A percentile compares a stretch with the other conserved stretches of the same genome.
These are phyloP conservation scores for Trametes cinnabarina DNA, from an alignment of 768 basidiomycete genomes.

Conservation along the genomic window DNA sequence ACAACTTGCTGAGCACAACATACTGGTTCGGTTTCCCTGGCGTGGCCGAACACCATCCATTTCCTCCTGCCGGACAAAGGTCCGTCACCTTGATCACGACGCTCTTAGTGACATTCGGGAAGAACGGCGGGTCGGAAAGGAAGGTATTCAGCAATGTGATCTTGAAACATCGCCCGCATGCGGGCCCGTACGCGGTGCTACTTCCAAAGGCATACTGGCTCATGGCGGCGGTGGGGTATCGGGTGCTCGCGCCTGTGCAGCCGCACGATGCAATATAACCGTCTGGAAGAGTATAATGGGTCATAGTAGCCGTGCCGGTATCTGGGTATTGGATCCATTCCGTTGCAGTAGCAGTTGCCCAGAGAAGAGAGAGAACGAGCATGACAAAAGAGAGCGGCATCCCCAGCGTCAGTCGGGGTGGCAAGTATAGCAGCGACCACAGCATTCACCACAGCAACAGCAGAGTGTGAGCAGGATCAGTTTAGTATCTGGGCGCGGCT, in stretches of 20 bases:
- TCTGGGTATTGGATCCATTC: constrained; percentile 66
- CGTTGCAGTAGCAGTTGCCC: constrained; percentile 20
- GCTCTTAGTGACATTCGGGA: constrained; percentile 56
- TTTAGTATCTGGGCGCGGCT: neutral
- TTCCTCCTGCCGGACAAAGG: constrained; percentile 62
- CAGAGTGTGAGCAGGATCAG: neutral
- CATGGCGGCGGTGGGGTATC: constrained; percentile 78
- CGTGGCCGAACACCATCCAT: constrained; percentile 74
- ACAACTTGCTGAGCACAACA: constrained; percentile 26
- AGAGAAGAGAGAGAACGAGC: constrained; percentile 27
- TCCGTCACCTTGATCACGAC: constrained; percentile 80
- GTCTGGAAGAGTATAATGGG: constrained; percentile 60
- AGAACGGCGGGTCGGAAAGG: constrained; percentile 64
- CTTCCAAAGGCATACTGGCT: constrained; percentile 80
- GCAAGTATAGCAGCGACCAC: constrained; percentile 2
- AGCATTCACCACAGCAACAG: neutral
- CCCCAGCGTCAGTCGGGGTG: neutral
- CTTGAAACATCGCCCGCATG: constrained; percentile 78
- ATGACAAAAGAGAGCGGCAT: constrained; percentile 1
- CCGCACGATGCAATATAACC: constrained; percentile 73
- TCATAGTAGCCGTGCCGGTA: constrained; percentile 69
- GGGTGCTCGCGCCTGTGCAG: constrained; percentile 51
- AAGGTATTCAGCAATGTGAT: constrained; percentile 72
- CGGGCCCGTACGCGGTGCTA: constrained; percentile 65
- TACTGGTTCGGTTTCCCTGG: constrained; percentile 60